Evolutionary conservation across 345 rosid species (phyloP).

Genomic region (Eucalyptus sp.): DNA sequence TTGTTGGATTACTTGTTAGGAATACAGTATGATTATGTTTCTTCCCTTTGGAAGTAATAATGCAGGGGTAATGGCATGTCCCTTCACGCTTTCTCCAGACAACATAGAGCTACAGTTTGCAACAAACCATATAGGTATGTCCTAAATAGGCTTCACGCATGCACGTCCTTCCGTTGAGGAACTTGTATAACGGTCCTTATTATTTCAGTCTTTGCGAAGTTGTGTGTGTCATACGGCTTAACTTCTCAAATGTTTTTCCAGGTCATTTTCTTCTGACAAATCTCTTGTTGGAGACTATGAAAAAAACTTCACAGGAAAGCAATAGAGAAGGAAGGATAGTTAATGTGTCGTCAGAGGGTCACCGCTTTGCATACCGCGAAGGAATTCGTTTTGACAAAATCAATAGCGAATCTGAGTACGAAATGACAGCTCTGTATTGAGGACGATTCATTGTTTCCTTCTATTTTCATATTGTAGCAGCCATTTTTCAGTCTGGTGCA

Average conservation of each 20-base stretch:
- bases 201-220: neutral
- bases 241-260: neutral
- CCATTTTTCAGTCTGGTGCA: neutral
- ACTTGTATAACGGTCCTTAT: neutral
- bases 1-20: neutral
- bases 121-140: constrained; percentile 44
- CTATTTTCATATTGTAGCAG: neutral
- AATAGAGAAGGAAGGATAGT: constrained; percentile 38
- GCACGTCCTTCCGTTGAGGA: neutral
- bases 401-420: constrained; percentile 28
- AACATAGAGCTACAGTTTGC: constrained; percentile 44
- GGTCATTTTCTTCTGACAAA: constrained; percentile 47
- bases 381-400: constrained; percentile 33
- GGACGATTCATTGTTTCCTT: neutral
- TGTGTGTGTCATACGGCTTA: neutral
- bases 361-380: constrained; percentile 18
- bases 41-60: constrained; percentile 13
- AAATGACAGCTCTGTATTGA: neutral
- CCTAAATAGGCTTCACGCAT: neutral
- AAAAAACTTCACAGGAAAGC: constrained; percentile 20
- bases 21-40: neutral
- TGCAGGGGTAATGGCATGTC: constrained; percentile 32
- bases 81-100: constrained; percentile 38
- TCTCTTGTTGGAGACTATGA: constrained; percentile 36
- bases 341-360: constrained; percentile 24